Evolutionary conservation across 768 basidiomycete genomes (phyloP), one percentile per base, ranked within the genome.

Genomic region (Clitopilus passeckerianus): DNA sequence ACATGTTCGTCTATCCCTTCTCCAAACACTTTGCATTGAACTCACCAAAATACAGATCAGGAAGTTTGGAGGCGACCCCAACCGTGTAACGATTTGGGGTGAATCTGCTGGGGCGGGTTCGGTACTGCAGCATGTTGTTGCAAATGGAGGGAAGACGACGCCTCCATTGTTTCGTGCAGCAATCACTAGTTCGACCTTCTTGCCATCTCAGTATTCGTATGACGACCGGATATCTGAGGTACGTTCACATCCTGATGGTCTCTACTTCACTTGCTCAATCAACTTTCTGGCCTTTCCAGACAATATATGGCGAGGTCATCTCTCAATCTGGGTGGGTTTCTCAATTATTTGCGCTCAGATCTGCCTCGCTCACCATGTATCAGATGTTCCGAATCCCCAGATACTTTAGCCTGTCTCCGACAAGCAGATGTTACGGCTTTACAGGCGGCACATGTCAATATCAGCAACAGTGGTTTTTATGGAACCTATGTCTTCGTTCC

Each of bases 1-100:
- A 34, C 75, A 86, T 53, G 67, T 68, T 34, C 5, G 65, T 60
- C 22, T 9, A 24, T n/a, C 67, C 61, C 16, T n/a, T 43, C n/a
- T 10, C 44, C 12, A 35, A 41, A 9, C 0, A n/a, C n/a, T 16
- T 10, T 20, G 44, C 6, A 9, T 20, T 15, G 14, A 22, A 46
- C 52, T 33, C 24, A 53, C 0, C 63, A 70, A 23, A 59, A 62
- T 20, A 59, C 68, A 66, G 67, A 85, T 86, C 60, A 67, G 70
- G 0, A 73, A 76, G n/a, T 86, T 86, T 61, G 84, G 84, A 35
- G 85, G 85, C 0, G 84, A 86, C 68, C 79, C 80, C 1, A 66
- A 68, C 8, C 74, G 74, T 0, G 77, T 87, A 53, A 83, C 81
- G 2, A 79, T 86, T 22, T 76, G 77, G 60, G 84, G 84, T 1